These are phyloP conservation scores for Hura crepitans DNA, from an alignment of 441 rosid species.

Conservation along the genomic window DNA sequence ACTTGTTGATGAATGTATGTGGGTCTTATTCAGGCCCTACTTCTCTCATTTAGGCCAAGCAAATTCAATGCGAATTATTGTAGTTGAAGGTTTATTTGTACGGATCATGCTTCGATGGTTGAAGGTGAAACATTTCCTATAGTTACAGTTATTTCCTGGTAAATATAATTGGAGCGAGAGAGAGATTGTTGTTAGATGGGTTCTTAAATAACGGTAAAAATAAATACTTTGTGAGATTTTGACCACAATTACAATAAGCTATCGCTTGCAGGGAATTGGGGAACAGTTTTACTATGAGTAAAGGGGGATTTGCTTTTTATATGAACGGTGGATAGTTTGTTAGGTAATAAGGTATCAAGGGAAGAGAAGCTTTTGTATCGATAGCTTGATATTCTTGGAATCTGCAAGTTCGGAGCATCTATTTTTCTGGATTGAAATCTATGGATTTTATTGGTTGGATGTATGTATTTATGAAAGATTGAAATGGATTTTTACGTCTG, in stretches of 20 bases:
- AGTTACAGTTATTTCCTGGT: constrained; percentile 21
- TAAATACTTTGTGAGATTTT: constrained; percentile 11
- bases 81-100: constrained; percentile 23
- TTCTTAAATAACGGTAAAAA: constrained; percentile 17
- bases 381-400: constrained; percentile 2
- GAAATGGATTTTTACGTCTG: constrained; percentile 14
- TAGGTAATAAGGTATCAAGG: constrained; percentile 11
- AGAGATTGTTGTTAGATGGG: constrained; percentile 9
- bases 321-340: constrained; percentile 5
- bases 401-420: not conserved
- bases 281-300: not conserved
- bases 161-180: constrained; percentile 24
- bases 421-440: constrained; percentile 4
- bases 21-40: constrained; percentile 37
- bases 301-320: not conserved
- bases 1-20: constrained; percentile 18
- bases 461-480: constrained; percentile 3
- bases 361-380: constrained; percentile 7
- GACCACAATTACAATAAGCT: constrained; percentile 1
- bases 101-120: constrained; percentile 19
- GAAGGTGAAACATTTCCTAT: constrained; percentile 25
- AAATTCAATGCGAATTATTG: constrained; percentile 42
- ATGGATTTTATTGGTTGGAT: constrained; percentile 6
- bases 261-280: constrained; percentile 19
- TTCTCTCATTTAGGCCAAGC: constrained; percentile 25